Evolutionary conservation across 2,329 filamentous ascomycete genomes (phyloP).

Genomic region (Coniochaeta prunicola): DNA sequence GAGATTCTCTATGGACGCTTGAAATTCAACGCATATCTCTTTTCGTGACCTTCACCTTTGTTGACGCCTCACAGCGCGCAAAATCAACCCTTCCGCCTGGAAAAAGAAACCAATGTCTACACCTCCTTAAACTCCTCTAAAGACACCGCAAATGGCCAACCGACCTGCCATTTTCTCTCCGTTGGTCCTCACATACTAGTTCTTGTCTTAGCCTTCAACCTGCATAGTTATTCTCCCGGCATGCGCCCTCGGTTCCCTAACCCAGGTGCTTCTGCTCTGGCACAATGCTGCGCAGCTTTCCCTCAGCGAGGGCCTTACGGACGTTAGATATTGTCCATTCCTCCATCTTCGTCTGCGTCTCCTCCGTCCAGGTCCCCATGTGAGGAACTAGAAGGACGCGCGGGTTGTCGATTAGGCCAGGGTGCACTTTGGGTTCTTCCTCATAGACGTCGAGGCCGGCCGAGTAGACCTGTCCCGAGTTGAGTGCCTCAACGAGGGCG

Average conservation of each 20-base stretch:
- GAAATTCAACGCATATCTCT: not conserved
- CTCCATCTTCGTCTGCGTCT: constrained; percentile 62
- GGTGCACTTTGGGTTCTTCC: constrained; percentile 70
- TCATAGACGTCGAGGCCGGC: constrained; percentile 79
- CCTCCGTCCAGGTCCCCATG: constrained; percentile 77
- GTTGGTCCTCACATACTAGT: not conserved
- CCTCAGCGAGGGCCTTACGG: constrained; percentile 51
- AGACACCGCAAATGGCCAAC: not conserved
- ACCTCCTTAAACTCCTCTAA: not conserved
- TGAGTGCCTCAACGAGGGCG: constrained; percentile 67
- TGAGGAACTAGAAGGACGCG: constrained; percentile 73
- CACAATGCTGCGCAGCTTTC: constrained; percentile 61
- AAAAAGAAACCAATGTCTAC: not conserved
- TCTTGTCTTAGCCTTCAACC: not conserved
- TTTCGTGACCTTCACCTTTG: not conserved
- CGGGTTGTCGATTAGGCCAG: constrained; percentile 61
- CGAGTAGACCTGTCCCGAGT: constrained; percentile 60
- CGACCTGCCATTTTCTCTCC: not conserved
- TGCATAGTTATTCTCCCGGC: not conserved
- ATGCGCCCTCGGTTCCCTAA: not conserved
- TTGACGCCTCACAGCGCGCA: not conserved
- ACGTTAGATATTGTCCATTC: constrained; percentile 69
- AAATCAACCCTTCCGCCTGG: not conserved
- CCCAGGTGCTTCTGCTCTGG: constrained; percentile 52
- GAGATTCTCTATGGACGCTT: not conserved